A percentile compares a stretch with the other conserved stretches of the same genome.
These are phyloP conservation scores for Astraeus odoratus DNA, from an alignment of 768 basidiomycete genomes.

Conservation along the genomic window DNA sequence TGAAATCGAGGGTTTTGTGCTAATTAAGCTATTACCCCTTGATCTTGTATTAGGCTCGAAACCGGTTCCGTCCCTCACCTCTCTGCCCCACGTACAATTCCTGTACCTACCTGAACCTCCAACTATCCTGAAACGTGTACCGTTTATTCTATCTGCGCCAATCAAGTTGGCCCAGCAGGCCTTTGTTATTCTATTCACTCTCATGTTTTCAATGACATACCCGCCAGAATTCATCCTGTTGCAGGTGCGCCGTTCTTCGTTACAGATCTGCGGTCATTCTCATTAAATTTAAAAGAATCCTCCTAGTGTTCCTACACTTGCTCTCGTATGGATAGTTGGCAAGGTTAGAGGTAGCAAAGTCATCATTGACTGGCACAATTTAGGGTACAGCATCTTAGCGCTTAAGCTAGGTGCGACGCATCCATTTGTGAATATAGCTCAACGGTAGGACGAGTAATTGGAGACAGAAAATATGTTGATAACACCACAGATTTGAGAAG, in stretches of 20 bases:
- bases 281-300: slow-evolving; percentile 64
- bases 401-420: slow-evolving; percentile 69
- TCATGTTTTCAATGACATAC: slow-evolving; percentile 53
- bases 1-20: not conserved
- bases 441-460: slow-evolving; percentile 44
- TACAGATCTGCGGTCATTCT: not conserved
- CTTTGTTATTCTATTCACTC: slow-evolving; percentile 49
- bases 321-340: slow-evolving; percentile 72
- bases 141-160: slow-evolving; percentile 71
- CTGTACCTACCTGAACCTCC: slow-evolving; percentile 66
- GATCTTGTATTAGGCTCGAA: slow-evolving; percentile 54
- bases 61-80: slow-evolving; percentile 66
- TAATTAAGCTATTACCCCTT: slow-evolving; percentile 1
- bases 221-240: slow-evolving; percentile 83
- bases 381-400: slow-evolving; percentile 89
- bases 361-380: slow-evolving; percentile 99
- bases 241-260: slow-evolving; percentile 52
- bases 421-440: slow-evolving; percentile 64
- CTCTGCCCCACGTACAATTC: slow-evolving; percentile 56
- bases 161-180: slow-evolving; percentile 75
- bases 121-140: slow-evolving; percentile 40
- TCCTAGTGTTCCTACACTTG: slow-evolving; percentile 90
- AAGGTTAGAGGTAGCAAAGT: slow-evolving; percentile 69
- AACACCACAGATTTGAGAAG: slow-evolving; percentile 63
- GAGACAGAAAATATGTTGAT: slow-evolving; percentile 4